Base-by-base conservation (phyloP, 2,329 filamentous ascomycete genomes). In the Fusarium palustre region DNA sequence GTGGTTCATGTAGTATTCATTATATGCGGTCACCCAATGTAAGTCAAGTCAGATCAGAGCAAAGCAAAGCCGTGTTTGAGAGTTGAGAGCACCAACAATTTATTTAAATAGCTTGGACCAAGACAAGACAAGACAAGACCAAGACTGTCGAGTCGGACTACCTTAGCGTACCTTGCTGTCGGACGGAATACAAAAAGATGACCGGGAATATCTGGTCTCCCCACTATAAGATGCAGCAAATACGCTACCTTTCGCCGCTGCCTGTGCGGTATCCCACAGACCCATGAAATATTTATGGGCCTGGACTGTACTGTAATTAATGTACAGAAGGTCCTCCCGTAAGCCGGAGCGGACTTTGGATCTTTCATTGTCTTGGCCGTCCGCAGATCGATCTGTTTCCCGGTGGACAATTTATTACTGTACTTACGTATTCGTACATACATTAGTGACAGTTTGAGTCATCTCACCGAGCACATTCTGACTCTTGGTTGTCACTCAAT, bases 111-210 rank as follows among this genome's bases (percentile, higher is more conserved):
- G 50, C 59, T 64, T 58, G 59, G 38, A 33, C 55, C 49, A 61
- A 36, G 43, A 55, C 46, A 46, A 46, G 24, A 47, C 43, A 57
- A 36, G 31, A n/a, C 46, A 46, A 46, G 24, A 47, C 28, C 28
- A 50, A 36, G 24, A 49, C 59, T 45, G 15, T 41, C 31, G 24
- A 54, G 58, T 66, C 43, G 58, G 43, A 64, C 59, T 58, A 24
- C 45, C 20, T 58, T 59, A 64, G 50, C 45, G 47, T 57, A 72
- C 57, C 60, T 64, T 63, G 58, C 20, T 56, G 58, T 69, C 69
- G 69, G 66, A 50, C 72, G 72, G 72, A 49, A 64, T 45, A 68
- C 60, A 74, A 70, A 74, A 71, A 71, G 57, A 46, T 66, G 55
- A 59, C 71, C 71, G 71, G 65, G 31, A 53, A 63, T 56, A 63